Conservation (phyloP, 2,329 filamentous ascomycete species). For the Pyricularia sp. region DNA sequence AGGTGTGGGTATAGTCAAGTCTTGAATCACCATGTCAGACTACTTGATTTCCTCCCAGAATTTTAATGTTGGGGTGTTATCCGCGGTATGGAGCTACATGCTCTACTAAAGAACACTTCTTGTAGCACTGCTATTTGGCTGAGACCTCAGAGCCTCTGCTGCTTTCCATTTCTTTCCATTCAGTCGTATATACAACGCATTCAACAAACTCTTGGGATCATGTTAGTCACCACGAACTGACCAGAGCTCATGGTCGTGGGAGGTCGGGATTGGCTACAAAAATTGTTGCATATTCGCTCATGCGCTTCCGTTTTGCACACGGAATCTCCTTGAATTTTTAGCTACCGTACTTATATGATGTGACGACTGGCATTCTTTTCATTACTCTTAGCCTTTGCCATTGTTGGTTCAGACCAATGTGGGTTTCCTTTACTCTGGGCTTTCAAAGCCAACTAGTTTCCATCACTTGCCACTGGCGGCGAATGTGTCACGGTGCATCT, state of each 20-base stretch:
- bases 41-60: background rate
- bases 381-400: background rate
- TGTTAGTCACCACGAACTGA: background rate
- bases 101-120: background rate
- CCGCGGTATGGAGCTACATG: background rate
- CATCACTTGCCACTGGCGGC: background rate
- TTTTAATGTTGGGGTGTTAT: background rate
- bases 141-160: background rate
- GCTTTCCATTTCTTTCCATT: background rate
- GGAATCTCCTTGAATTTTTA: background rate
- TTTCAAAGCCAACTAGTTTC: background rate
- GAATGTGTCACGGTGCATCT: slow-evolving; percentile 3
- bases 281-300: background rate
- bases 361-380: slow-evolving; percentile 3
- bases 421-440: background rate
- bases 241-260: background rate
- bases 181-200: background rate
- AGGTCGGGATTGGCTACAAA: background rate
- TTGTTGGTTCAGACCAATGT: background rate
- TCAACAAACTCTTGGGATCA: background rate
- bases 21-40: background rate
- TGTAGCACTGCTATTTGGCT: background rate
- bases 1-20: background rate
- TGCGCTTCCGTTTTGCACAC: background rate
- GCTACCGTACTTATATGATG: slow-evolving; percentile 1